Conservation (phyloP, 2,329 filamentous ascomycete genomes). For the Xylaria sp. region DNA sequence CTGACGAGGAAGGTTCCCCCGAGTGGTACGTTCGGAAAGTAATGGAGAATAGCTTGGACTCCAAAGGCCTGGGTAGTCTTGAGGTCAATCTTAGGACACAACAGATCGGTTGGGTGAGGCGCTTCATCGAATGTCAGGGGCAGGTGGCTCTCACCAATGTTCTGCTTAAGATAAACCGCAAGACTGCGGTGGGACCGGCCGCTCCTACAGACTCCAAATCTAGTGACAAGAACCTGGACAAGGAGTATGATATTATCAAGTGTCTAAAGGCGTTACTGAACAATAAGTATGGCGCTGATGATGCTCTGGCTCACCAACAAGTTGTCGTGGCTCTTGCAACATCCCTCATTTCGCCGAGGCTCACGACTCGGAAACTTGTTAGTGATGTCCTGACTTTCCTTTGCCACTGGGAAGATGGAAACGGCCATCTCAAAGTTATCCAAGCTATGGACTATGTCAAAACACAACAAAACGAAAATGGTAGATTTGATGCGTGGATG, state of each 20-base stretch:
- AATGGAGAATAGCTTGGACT: slow-evolving; percentile 93
- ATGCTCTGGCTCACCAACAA: slow-evolving; percentile 89
- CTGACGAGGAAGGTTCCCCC: slow-evolving; percentile 93
- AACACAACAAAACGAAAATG: slow-evolving; percentile 87
- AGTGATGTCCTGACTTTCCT: slow-evolving; percentile 97
- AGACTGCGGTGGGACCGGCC: slow-evolving; percentile 78
- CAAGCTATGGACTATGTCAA: slow-evolving; percentile 95
- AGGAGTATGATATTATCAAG: slow-evolving; percentile 97
- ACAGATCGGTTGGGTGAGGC: slow-evolving; percentile 96
- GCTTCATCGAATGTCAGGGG: slow-evolving; percentile 96
- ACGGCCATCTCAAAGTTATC: slow-evolving; percentile 92
- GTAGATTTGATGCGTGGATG: slow-evolving; percentile 98
- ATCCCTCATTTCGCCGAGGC: slow-evolving; percentile 85
- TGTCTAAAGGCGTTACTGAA: slow-evolving; percentile 98
- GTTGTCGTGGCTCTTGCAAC: slow-evolving; percentile 88
- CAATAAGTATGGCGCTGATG: slow-evolving; percentile 98
- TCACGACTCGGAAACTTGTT: slow-evolving; percentile 93
- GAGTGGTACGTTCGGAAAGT: slow-evolving; percentile 98
- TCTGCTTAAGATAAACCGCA: slow-evolving; percentile 91
- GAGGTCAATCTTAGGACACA: slow-evolving; percentile 96
- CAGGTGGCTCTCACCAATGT: slow-evolving; percentile 96
- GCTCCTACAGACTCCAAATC: slow-evolving; percentile 66
- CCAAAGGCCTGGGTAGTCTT: slow-evolving; percentile 90
- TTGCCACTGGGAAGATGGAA: slow-evolving; percentile 89
- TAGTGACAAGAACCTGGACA: slow-evolving; percentile 83